Evolutionary conservation across 371 early-diverging fungal species (phyloP).

Genomic region (Mucor piriformis): DNA sequence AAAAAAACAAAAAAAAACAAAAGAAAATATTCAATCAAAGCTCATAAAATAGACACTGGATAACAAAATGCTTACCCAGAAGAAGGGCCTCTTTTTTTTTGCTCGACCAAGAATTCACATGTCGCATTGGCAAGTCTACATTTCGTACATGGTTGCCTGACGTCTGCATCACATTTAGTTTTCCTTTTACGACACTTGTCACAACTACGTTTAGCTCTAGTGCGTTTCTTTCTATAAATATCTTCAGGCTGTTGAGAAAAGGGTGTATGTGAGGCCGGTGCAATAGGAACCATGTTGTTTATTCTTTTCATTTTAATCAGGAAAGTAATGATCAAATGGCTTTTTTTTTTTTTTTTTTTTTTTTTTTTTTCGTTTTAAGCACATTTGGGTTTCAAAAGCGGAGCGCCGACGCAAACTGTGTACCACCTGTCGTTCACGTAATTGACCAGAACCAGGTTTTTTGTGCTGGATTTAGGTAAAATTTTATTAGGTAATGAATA

Average conservation of each 20-base stretch:
- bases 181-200: slow-evolving; percentile 31
- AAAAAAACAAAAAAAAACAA: too few species aligned
- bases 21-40: too few species aligned
- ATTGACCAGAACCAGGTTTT: background rate
- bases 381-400: too few species aligned
- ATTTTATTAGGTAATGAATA: too few species aligned
- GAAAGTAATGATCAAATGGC: too few species aligned
- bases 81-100: slow-evolving; percentile 42
- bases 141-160: slow-evolving; percentile 36
- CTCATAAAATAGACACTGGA: background rate
- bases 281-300: slow-evolving; percentile 25
- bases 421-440: background rate
- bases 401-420: too few species aligned
- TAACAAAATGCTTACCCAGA: slow-evolving; percentile 19
- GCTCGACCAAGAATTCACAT: slow-evolving; percentile 38
- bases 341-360: background rate
- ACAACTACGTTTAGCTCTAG: slow-evolving; percentile 31
- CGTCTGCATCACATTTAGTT: slow-evolving; percentile 33
- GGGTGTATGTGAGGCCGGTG: slow-evolving; percentile 7
- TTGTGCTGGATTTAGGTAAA: too few species aligned
- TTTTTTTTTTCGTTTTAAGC: background rate
- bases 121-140: slow-evolving; percentile 26
- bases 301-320: background rate
- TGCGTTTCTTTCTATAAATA: slow-evolving; percentile 15
- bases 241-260: background rate